phyloP scores from a whole-genome alignment of 495 filamentous ascomycete species.

The Penicillium pancosmium region DNA sequence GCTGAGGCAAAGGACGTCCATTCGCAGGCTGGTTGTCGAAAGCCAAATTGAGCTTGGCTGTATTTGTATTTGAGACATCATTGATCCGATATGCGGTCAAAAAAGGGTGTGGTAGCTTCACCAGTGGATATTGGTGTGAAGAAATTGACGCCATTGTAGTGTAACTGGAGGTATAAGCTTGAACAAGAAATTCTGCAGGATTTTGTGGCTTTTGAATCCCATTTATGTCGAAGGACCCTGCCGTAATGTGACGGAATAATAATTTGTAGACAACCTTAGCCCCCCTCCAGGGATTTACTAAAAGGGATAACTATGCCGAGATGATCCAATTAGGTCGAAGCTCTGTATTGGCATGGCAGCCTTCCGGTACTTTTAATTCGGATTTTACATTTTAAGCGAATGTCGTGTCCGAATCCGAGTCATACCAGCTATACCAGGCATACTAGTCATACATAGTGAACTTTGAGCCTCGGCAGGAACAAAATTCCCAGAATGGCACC shows the following conservation, averaged over 20 bases:
- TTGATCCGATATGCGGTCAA: conserved; percentile 35
- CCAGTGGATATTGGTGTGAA: conserved; percentile 26
- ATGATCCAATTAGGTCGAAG: neutral
- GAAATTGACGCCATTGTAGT: conserved; percentile 15
- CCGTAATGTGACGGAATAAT: neutral
- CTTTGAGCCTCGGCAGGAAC: conserved; percentile 2
- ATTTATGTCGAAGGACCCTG: neutral
- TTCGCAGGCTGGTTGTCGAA: conserved; percentile 30
- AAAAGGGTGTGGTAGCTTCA: conserved; percentile 37
- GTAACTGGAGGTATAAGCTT: neutral
- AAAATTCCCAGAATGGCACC: neutral
- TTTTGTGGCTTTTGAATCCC: neutral
- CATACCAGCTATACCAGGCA: too few relatives aligned
- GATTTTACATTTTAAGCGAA: neutral
- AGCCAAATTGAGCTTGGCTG: conserved; percentile 26
- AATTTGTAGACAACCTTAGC: neutral
- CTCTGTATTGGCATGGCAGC: neutral
- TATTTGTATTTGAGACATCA: conserved; percentile 23
- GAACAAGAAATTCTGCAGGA: conserved; percentile 10
- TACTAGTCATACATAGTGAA: too few relatives aligned
- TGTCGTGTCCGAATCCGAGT: neutral
- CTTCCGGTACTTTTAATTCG: neutral
- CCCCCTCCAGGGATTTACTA: neutral
- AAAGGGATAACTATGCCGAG: neutral
- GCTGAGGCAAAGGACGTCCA: conserved; percentile 31